These are phyloP conservation scores for Cinnamomum chago DNA, from an alignment of 164 flowering plant genomes.

Conservation along the genomic window DNA sequence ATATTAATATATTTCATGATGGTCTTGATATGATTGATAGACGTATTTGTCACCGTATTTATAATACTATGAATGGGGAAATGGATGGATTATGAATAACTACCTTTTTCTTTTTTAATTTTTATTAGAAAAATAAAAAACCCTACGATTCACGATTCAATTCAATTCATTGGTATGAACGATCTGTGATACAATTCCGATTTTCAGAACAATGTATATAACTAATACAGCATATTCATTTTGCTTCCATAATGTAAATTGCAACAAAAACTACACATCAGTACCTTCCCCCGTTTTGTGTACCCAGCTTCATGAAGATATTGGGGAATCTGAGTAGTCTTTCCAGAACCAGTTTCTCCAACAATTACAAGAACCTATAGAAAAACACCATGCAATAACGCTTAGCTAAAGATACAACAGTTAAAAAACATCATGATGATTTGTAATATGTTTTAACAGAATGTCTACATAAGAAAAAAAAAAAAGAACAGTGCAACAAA, in stretches of 20 bases:
- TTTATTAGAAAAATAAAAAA: no score
- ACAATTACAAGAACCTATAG: conserved; percentile 83
- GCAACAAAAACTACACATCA: neutral
- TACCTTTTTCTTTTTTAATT: no score
- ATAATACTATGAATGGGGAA: no score
- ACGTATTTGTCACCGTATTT: no score
- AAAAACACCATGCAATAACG: neutral
- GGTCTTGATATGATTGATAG: no score
- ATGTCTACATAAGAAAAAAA: neutral
- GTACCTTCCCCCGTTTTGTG: conserved; percentile 85
- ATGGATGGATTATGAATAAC: no score
- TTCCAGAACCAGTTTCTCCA: conserved; percentile 99
- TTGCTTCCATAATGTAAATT: neutral
- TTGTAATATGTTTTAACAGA: neutral
- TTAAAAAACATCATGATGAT: neutral
- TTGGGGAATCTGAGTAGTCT: conserved; percentile 97
- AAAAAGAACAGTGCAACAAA: no score
- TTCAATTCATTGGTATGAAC: no score
- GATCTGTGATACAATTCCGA: no score
- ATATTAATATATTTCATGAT: no score
- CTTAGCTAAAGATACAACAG: neutral
- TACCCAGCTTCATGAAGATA: conserved; percentile 98
- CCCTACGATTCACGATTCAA: no score
- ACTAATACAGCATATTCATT: neutral
- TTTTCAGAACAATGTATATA: no score